Percentiles rank a stretch among this genome's conserved stretches.
Evolutionary conservation across 768 basidiomycete genomes (phyloP).

Genomic region (Clathrus columnatus): DNA sequence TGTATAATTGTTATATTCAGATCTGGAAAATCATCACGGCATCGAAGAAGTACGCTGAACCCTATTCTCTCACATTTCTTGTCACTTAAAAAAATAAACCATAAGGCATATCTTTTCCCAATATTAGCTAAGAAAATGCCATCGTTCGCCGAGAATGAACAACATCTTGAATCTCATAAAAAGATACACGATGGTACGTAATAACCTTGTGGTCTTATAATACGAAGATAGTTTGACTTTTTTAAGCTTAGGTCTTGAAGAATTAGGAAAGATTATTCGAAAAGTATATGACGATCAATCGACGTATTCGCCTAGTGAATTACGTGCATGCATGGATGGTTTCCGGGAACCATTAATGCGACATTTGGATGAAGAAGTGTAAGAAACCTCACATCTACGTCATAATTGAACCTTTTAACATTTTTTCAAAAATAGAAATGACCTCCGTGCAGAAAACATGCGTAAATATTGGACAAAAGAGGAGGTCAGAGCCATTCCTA

Average conservation of each 20-base stretch:
- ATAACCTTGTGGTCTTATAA: neutral
- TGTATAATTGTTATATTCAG: slow-evolving; percentile 15
- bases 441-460: slow-evolving; percentile 42
- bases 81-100: neutral
- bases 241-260: slow-evolving; percentile 32
- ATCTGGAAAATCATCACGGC: slow-evolving; percentile 46
- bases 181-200: slow-evolving; percentile 43
- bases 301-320: slow-evolving; percentile 40
- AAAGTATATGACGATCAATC: slow-evolving; percentile 37
- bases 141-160: slow-evolving; percentile 35
- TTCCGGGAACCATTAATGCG: slow-evolving; percentile 23
- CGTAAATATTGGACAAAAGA: slow-evolving; percentile 44
- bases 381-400: slow-evolving; percentile 3
- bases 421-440: slow-evolving; percentile 24
- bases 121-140: slow-evolving; percentile 41
- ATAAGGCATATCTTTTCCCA: slow-evolving; percentile 37
- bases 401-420: neutral
- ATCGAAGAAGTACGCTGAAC: slow-evolving; percentile 33
- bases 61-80: neutral
- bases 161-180: slow-evolving; percentile 41
- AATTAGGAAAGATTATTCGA: slow-evolving; percentile 29
- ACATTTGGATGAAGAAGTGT: slow-evolving; percentile 39
- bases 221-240: neutral
- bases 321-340: slow-evolving; percentile 41
- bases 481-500: slow-evolving; percentile 31